These are phyloP conservation scores for Aspergillus intermedius DNA, from an alignment of 2,329 filamentous ascomycete species.

Conservation along the genomic window DNA sequence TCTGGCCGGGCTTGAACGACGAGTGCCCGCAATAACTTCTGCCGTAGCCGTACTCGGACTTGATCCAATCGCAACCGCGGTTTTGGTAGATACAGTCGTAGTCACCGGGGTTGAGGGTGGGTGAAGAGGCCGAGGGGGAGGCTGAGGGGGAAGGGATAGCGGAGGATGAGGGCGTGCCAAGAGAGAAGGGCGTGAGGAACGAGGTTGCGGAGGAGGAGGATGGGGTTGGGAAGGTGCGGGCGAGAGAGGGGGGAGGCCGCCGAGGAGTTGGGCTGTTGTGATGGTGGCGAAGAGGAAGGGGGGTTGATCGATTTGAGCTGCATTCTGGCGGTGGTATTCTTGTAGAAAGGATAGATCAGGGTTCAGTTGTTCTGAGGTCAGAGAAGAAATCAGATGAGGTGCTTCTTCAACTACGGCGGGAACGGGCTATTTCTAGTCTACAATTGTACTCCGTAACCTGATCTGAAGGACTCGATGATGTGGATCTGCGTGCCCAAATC, in stretches of 20 bases:
- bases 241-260: neutral
- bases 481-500: too few species aligned
- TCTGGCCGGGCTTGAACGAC: conserved; percentile 3
- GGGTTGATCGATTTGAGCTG: neutral
- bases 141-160: neutral
- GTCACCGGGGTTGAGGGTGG: conserved; percentile 1
- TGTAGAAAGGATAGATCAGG: neutral
- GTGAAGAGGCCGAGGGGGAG: neutral
- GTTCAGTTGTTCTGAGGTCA: neutral
- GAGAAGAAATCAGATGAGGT: too few species aligned
- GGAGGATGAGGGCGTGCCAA: neutral
- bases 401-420: too few species aligned
- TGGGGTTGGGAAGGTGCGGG: neutral
- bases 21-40: conserved; percentile 6
- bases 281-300: neutral
- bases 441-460: too few species aligned
- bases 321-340: neutral
- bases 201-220: neutral
- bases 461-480: too few species aligned
- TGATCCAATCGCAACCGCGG: conserved; percentile 6
- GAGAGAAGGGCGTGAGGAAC: too few species aligned
- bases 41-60: conserved; percentile 7
- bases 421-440: too few species aligned
- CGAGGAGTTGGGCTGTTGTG: neutral
- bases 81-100: conserved; percentile 8